Conservation (phyloP, 768 basidiomycete species). For the Suillus americanus region DNA sequence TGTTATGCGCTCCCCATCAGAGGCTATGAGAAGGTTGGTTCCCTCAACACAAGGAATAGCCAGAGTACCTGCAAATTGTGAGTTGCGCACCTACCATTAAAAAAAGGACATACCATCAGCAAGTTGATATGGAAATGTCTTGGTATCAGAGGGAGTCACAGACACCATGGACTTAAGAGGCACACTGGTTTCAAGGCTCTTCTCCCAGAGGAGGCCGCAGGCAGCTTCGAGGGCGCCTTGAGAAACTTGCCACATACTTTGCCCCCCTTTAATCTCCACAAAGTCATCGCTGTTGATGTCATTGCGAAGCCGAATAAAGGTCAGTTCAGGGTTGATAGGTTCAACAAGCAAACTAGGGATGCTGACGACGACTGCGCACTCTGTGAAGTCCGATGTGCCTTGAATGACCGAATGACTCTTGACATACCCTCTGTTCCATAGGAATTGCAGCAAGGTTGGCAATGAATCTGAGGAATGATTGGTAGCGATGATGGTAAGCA, state of each 20-base stretch:
- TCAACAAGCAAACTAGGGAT: no score
- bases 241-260: background rate
- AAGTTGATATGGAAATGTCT: background rate
- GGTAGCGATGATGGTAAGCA: no score
- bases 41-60: background rate
- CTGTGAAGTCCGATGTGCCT: no score
- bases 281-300: background rate
- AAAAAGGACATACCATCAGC: background rate
- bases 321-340: no score
- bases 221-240: background rate
- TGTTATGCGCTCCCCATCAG: background rate
- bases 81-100: no score
- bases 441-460: no score
- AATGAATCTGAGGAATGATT: no score
- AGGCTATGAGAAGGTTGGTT: background rate
- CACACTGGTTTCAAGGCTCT: background rate
- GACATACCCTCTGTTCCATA: no score
- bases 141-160: background rate
- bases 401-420: no score
- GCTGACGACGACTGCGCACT: no score
- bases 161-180: background rate
- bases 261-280: background rate
- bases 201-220: background rate
- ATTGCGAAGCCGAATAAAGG: no score
- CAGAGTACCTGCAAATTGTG: background rate